phyloP scores from a whole-genome alignment of 225 moss, liverwort and hornwort genomes.

The Physcomitrium patens region DNA sequence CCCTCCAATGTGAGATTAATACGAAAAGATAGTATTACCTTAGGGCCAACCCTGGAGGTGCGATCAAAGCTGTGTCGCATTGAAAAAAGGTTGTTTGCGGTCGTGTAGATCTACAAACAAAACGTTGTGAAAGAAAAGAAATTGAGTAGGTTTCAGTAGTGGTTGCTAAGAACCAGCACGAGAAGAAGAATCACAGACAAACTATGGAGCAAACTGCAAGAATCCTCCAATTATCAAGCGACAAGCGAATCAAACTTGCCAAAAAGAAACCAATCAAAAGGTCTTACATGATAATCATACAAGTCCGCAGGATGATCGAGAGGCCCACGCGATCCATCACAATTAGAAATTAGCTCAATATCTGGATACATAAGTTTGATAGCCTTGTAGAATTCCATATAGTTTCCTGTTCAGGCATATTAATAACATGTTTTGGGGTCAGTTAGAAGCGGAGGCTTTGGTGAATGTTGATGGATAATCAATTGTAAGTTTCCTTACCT shows the following conservation, averaged over 20 bases:
- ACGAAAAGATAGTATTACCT: constrained; percentile 26
- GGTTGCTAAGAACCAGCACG: neutral
- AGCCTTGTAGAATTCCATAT: constrained; percentile 84
- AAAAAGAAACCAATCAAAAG: no score
- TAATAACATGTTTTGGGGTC: neutral
- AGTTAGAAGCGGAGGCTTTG: neutral
- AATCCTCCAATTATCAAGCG: neutral
- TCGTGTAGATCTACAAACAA: constrained; percentile 47
- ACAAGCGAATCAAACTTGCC: no score
- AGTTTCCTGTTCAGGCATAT: constrained; percentile 59
- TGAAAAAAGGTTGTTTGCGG: constrained; percentile 40
- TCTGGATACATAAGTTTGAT: constrained; percentile 87
- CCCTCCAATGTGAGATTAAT: neutral
- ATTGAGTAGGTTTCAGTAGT: neutral
- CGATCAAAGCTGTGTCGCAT: constrained; percentile 50
- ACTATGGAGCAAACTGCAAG: neutral
- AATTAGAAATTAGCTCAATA: constrained; percentile 80
- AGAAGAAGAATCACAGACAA: no score
- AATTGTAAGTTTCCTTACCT: constrained; percentile 39
- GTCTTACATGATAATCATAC: constrained; percentile 75
- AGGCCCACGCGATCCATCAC: constrained; percentile 68
- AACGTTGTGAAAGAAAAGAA: neutral
- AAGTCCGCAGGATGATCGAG: constrained; percentile 90
- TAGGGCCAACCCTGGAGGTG: constrained; percentile 41
- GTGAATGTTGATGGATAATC: neutral